These are phyloP conservation scores for Cucurbita moschata DNA, from an alignment of 306 rosid genomes.

Conservation along the genomic window DNA sequence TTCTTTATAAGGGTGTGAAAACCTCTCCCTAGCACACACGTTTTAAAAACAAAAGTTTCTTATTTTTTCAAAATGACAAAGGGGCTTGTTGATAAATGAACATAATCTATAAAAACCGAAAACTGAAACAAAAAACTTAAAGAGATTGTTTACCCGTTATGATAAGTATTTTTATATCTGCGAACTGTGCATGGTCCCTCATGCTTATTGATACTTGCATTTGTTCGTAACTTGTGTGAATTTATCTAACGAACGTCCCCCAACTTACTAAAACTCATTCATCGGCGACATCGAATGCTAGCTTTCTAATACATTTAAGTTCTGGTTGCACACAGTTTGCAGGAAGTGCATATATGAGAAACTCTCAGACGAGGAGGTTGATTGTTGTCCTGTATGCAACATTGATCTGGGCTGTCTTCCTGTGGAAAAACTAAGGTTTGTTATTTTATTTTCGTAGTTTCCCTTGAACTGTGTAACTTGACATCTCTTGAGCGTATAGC, in stretches of 20 bases:
- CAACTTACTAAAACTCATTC: neutral
- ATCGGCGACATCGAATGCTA: neutral
- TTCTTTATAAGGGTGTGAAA: no score
- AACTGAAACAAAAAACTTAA: neutral
- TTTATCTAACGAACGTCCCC: neutral
- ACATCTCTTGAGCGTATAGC: neutral
- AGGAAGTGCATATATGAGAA: constrained; percentile 76
- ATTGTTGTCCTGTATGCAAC: constrained; percentile 77
- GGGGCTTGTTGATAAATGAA: neutral
- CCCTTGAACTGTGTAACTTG: neutral
- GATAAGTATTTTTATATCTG: neutral
- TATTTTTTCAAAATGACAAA: neutral
- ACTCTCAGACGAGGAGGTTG: constrained; percentile 74
- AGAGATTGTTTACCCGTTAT: neutral
- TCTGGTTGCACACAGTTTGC: constrained; percentile 56
- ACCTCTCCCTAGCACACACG: no score
- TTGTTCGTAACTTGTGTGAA: neutral
- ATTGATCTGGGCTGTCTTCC: constrained; percentile 86
- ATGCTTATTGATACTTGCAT: neutral
- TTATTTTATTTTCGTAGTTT: neutral
- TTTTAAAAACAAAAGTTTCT: neutral
- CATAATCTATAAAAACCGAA: neutral
- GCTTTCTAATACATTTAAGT: constrained; percentile 11
- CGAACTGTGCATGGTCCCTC: neutral
- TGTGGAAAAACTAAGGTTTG: constrained; percentile 73